Evolutionary conservation across 306 rosid species (phyloP).

Genomic region (Begonia fuchsioides): DNA sequence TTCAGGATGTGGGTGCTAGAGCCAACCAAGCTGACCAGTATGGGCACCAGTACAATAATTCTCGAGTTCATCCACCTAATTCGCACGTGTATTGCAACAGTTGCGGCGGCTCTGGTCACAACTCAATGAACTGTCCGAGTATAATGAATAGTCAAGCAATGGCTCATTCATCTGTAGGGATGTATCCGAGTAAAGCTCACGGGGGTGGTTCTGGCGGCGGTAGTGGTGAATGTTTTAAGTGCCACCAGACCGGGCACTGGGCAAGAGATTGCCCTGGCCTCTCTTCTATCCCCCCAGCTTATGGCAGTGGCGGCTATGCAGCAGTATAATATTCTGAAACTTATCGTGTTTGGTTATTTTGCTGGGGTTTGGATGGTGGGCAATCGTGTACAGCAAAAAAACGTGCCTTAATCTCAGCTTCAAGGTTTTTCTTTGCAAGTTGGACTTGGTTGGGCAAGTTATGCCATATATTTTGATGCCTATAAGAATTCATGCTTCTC

Average conservation of each 20-base stretch:
- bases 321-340: too few relatives aligned
- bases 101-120: conserved; percentile 66
- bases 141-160: conserved; percentile 22
- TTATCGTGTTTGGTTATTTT: too few relatives aligned
- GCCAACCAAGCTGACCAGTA: conserved; percentile 10
- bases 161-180: conserved; percentile 22
- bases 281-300: conserved; percentile 29
- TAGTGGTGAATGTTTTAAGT: conserved; percentile 61
- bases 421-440: too few relatives aligned
- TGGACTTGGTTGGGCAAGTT: too few relatives aligned
- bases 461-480: too few relatives aligned
- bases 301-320: conserved; percentile 22
- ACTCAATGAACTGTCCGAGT: conserved; percentile 48
- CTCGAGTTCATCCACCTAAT: conserved; percentile 22
- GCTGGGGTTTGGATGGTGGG: too few relatives aligned
- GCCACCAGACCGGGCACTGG: conserved; percentile 75
- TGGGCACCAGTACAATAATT: conserved; percentile 35
- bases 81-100: conserved; percentile 33
- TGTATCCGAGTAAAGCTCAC: conserved; percentile 25
- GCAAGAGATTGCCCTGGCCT: conserved; percentile 66
- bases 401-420: too few relatives aligned
- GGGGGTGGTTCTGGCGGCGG: conserved; percentile 20
- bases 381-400: too few relatives aligned
- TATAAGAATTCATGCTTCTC: too few relatives aligned
- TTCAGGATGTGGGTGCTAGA: background rate